A percentile compares a stretch with the other conserved stretches of the same genome.
These are phyloP conservation scores for Paragyromitra xinjiangensis DNA, from an alignment of 495 filamentous ascomycete genomes.

Conservation along the genomic window DNA sequence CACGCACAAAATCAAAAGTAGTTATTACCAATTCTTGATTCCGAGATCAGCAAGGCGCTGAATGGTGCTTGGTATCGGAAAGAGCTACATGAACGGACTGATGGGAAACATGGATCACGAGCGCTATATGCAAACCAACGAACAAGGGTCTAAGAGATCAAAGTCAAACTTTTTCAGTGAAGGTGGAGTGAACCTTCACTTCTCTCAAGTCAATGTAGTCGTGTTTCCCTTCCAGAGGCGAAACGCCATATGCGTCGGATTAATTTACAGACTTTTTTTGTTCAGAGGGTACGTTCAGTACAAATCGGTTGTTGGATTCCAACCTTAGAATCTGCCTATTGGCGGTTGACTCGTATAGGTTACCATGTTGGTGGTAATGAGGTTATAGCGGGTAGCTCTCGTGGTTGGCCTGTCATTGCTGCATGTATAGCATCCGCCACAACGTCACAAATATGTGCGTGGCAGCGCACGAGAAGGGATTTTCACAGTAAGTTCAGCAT, in stretches of 20 bases:
- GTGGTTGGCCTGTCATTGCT: neutral
- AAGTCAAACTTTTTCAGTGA: neutral
- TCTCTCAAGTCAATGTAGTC: neutral
- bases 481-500: neutral
- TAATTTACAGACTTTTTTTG: neutral
- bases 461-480: slow-evolving; percentile 6
- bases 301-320: neutral
- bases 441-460: slow-evolving; percentile 14
- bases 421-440: neutral
- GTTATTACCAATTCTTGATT: neutral
- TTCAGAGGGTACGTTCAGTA: neutral
- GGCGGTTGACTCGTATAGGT: neutral
- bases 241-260: neutral
- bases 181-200: neutral
- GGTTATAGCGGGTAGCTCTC: neutral
- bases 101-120: neutral
- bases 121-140: neutral
- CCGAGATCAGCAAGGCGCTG: neutral
- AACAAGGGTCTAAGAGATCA: neutral
- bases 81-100: neutral
- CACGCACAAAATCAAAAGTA: neutral
- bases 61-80: neutral
- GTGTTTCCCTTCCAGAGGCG: slow-evolving; percentile 8
- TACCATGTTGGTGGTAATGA: neutral
- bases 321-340: neutral